These are phyloP conservation scores for Cladosporium sp. DNA, from an alignment of 2,329 filamentous ascomycete species.

Conservation along the genomic window DNA sequence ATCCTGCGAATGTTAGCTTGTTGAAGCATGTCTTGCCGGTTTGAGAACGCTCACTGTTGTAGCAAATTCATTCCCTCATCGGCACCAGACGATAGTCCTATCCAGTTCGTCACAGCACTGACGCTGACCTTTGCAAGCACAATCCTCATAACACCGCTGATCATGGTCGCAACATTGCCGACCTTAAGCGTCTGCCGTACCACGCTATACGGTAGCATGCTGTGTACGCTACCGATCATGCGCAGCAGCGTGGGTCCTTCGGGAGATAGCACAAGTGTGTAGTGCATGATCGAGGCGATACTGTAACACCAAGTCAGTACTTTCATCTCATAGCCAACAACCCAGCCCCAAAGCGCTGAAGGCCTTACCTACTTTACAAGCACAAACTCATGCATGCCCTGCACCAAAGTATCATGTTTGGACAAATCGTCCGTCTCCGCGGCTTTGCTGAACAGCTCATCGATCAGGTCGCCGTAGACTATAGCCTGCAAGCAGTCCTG, in stretches of 20 bases:
- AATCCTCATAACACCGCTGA: conserved; percentile 70
- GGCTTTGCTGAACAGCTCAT: conserved; percentile 63
- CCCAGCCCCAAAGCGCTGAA: background rate
- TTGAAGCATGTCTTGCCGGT: background rate
- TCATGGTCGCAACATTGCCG: conserved; percentile 80
- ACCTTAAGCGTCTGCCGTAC: conserved; percentile 72
- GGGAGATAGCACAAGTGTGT: conserved; percentile 69
- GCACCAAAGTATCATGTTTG: conserved; percentile 61
- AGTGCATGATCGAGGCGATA: conserved; percentile 71
- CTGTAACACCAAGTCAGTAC: conserved; percentile 43
- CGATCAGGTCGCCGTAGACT: conserved; percentile 67
- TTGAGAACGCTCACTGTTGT: conserved; percentile 52
- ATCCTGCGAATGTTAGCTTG: conserved; percentile 53
- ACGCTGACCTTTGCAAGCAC: conserved; percentile 77
- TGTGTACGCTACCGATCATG: conserved; percentile 68
- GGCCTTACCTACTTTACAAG: conserved; percentile 63
- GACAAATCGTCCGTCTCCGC: conserved; percentile 63
- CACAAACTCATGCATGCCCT: conserved; percentile 66
- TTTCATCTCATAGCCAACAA: too few relatives aligned
- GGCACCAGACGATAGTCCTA: conserved; percentile 68
- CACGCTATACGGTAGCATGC: conserved; percentile 69
- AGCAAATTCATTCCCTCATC: conserved; percentile 80
- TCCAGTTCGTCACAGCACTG: conserved; percentile 74
- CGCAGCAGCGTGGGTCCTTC: conserved; percentile 74
- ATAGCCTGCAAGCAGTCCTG: conserved; percentile 65